Percentiles rank a stretch among this genome's conserved stretches.
Evolutionary conservation across 495 filamentous ascomycete species (phyloP).

Genomic region (Pyrenopolyporus hunteri): DNA sequence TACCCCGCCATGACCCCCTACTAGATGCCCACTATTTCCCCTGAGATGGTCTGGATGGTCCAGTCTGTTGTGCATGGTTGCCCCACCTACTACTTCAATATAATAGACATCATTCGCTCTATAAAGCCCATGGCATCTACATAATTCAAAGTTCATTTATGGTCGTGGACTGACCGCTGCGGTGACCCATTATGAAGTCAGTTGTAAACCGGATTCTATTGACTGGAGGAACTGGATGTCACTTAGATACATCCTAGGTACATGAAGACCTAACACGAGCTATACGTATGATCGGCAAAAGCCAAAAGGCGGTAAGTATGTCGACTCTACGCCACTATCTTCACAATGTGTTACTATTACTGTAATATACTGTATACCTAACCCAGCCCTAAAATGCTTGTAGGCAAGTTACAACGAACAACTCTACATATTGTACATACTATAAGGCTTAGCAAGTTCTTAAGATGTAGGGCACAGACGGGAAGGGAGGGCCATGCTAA

Average conservation of each 20-base stretch:
- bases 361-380: not conserved
- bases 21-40: constrained; percentile 33
- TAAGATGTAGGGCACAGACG: too few relatives aligned
- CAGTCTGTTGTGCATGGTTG: not conserved
- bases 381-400: not conserved
- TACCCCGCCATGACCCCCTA: constrained; percentile 34
- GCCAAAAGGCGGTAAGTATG: constrained; percentile 29
- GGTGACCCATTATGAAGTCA: not conserved
- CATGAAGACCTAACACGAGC: too few relatives aligned
- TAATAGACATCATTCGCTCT: constrained; percentile 12
- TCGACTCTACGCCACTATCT: not conserved
- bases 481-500: too few relatives aligned
- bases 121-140: not conserved
- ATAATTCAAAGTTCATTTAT: not conserved
- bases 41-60: constrained; percentile 20
- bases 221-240: not conserved
- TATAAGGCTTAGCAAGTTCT: too few relatives aligned
- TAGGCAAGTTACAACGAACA: constrained; percentile 7
- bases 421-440: too few relatives aligned
- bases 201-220: not conserved
- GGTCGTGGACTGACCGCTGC: not conserved
- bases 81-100: constrained; percentile 26
- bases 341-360: not conserved
- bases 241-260: too few relatives aligned
- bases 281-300: not conserved